Percentiles rank a stretch among this genome's conserved stretches.
Conservation (phyloP, 75 land plant species). For the Ceratopteris richardii region DNA sequence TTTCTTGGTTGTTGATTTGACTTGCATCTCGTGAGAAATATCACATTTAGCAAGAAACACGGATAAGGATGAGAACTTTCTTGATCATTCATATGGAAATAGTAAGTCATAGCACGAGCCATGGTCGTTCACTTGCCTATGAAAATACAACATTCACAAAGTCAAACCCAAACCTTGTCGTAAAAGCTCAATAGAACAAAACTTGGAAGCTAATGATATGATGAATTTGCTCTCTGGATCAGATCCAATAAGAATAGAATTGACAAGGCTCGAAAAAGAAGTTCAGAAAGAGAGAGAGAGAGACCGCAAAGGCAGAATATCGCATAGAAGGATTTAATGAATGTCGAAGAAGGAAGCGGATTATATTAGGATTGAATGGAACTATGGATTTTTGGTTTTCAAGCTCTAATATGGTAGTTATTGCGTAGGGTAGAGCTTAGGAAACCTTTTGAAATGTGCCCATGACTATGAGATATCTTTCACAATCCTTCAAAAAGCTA, state of each 20-base stretch:
- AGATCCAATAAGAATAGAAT: constrained; percentile 86
- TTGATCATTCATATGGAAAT: neutral
- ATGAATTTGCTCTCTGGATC: constrained; percentile 69
- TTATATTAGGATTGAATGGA: no score
- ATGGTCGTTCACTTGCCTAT: neutral
- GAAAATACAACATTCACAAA: neutral
- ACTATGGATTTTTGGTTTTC: no score
- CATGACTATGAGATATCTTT: no score
- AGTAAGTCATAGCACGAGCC: neutral
- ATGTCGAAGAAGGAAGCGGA: no score
- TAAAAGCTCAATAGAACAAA: constrained; percentile 15
- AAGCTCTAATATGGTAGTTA: no score
- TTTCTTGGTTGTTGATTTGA: no score
- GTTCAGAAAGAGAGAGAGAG: no score
- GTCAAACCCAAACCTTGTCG: neutral
- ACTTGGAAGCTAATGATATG: constrained; percentile 58
- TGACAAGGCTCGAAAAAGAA: constrained; percentile 82
- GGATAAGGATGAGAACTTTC: constrained; percentile 11
- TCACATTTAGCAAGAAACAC: constrained; percentile 7
- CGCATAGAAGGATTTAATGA: no score
- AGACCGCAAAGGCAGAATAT: no score
- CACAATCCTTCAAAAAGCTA: no score
- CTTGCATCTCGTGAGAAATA: neutral
- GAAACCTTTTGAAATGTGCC: no score
- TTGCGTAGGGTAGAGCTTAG: no score